Evolutionary conservation across 1,284 basidiomycete genomes (phyloP).

Genomic region (Leccinum griseonigrum): DNA sequence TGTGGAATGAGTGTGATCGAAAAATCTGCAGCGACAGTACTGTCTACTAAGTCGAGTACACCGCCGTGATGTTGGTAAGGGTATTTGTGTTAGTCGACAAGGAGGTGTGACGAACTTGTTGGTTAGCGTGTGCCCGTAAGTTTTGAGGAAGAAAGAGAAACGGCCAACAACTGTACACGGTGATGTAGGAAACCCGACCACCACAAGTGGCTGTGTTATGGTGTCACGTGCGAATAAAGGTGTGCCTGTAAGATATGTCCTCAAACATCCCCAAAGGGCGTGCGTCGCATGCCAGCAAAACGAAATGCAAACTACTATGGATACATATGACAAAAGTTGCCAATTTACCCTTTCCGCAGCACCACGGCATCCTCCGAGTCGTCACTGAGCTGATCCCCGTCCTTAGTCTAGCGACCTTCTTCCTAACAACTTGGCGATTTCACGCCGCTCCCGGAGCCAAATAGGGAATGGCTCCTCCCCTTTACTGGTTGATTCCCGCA

Average conservation of each 20-base stretch:
- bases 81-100: slow-evolving; percentile 6
- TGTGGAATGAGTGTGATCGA: slow-evolving; percentile 22
- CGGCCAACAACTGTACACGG: not conserved
- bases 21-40: slow-evolving; percentile 23
- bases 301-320: not conserved
- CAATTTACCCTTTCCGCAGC: not conserved
- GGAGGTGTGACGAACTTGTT: not conserved
- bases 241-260: not conserved
- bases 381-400: not conserved
- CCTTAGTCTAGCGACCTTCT: slow-evolving; percentile 70
- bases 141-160: not conserved
- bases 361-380: not conserved
- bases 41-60: slow-evolving; percentile 6
- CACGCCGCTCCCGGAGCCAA: slow-evolving; percentile 82
- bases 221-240: slow-evolving; percentile 21
- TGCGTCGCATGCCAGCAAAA: not conserved
- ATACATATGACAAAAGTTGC: not conserved
- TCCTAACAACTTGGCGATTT: slow-evolving; percentile 78
- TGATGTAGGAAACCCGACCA: slow-evolving; percentile 11
- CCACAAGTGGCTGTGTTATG: slow-evolving; percentile 26
- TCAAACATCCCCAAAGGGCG: not conserved
- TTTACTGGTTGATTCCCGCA: slow-evolving; percentile 42
- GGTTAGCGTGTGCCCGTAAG: slow-evolving; percentile 1
- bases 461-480: slow-evolving; percentile 65
- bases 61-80: slow-evolving; percentile 5